Percentiles rank a stretch among this genome's conserved stretches.
Evolutionary conservation across 129 eudicot species (phyloP).

Genomic region (Flaveria brownii): DNA sequence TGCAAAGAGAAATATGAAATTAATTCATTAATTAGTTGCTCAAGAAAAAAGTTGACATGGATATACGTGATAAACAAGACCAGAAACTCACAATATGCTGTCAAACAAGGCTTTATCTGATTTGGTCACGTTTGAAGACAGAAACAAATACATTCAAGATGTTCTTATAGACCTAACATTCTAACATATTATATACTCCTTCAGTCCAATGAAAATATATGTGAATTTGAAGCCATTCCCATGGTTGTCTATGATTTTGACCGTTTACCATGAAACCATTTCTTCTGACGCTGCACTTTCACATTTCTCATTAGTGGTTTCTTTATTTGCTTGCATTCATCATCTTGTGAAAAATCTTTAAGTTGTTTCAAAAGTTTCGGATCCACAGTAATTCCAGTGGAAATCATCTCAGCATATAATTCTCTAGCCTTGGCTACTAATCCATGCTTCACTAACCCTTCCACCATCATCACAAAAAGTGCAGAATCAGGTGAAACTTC

Average conservation of each 20-base stretch:
- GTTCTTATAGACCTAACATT: constrained; percentile 13
- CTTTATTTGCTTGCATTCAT: constrained; percentile 22
- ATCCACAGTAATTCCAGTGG: constrained; percentile 55
- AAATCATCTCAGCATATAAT: constrained; percentile 57
- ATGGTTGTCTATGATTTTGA: constrained; percentile 24
- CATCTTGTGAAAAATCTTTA: constrained; percentile 35
- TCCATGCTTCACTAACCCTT: constrained; percentile 59
- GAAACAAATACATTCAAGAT: neutral
- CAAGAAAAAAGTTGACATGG: neutral
- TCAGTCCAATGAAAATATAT: neutral
- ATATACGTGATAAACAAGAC: neutral
- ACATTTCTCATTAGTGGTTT: constrained; percentile 29
- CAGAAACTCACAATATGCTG: neutral
- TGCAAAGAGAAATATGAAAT: neutral
- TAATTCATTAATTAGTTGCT: neutral
- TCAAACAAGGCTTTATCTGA: neutral
- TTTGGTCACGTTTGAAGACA: neutral
- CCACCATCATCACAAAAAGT: constrained; percentile 59
- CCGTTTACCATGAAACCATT: constrained; percentile 30
- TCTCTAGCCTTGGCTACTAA: constrained; percentile 62
- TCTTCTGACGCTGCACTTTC: constrained; percentile 30
- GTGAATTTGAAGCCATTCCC: neutral
- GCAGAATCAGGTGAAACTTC: constrained; percentile 49
- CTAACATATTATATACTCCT: neutral
- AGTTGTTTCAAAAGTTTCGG: constrained; percentile 66